Conservation (phyloP, 192 early-diverging fungal genomes). For the Gonapodya sp. region DNA sequence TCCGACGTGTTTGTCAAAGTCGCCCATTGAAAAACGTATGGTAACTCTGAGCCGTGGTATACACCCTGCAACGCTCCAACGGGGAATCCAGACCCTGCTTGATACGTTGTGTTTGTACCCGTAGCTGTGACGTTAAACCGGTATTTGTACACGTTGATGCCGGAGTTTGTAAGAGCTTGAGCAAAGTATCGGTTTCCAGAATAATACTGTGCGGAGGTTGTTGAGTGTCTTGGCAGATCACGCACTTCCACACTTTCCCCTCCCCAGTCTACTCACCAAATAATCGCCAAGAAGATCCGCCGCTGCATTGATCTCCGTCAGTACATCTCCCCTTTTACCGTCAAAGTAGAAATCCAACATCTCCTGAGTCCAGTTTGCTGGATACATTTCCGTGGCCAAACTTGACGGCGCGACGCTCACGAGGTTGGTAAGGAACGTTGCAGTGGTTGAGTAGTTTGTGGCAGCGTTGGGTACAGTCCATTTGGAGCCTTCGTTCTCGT, state of each 20-base stretch:
- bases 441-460: not conserved
- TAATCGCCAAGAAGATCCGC: not conserved
- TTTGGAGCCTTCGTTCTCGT: not conserved
- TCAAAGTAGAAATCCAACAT: not conserved
- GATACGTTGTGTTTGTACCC: not conserved
- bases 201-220: not conserved
- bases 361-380: not conserved
- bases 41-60: no score
- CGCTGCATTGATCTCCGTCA: not conserved
- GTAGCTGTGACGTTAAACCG: not conserved
- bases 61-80: not conserved
- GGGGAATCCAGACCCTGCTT: not conserved
- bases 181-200: not conserved
- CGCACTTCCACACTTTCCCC: no score
- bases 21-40: no score
- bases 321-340: not conserved
- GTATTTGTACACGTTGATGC: not conserved
- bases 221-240: no score
- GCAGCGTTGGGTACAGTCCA: not conserved
- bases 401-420: not conserved
- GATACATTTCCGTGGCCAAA: not conserved
- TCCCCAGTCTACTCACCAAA: not conserved
- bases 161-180: not conserved
- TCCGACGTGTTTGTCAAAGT: not conserved
- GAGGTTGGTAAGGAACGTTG: not conserved